Base-by-base conservation (phyloP, 2,329 filamentous ascomycete species). In the Aspergillus fijiensis region DNA sequence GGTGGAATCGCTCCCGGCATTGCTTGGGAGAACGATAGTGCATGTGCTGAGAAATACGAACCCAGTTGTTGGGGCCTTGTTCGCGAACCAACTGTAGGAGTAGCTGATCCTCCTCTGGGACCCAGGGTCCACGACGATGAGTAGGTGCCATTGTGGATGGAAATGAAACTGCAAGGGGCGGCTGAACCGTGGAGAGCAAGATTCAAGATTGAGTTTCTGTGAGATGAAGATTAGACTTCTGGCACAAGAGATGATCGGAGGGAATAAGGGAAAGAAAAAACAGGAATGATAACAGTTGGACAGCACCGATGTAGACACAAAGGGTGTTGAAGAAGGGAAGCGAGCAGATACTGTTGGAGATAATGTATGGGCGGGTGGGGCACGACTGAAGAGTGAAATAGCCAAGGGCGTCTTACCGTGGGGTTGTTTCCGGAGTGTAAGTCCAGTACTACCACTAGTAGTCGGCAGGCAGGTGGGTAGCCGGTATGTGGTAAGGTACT, bases 1-100 rank as follows among this genome's bases (percentile, higher is more conserved):
- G 94, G 73, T 96, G 92, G 72, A 90, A 98, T 51, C 94, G 85
- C 79, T 98, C 94, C 60, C 94, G 87, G 76, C 94, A 98, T 80
- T 98, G 94, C 81, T 98, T 98, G 56, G 94, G 89, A 25, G 91
- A 91, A 63, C 94, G 86, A 27, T 89, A 88, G 61, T 85, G 84
- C 69, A 97, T 87, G 66, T 87, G 83, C 57, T 87, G 81, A 31
- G 93, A 87, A 70, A 97, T 96, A 65, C 87, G 85, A 14, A 96
- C 92, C 94, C 94, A 98, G 83, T 96, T 95, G 74, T 90, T 84
- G 33, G 90, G 84, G 33, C 91, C 90, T 75, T 91, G 87, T 55
- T 83, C 81, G 51, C 84, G 81, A 63, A 96, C 89, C 25, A 94
- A 84, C 61, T 85, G 81, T 66, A 92, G 82, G 25, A 96, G 83